These are phyloP conservation scores for Lachancea lanzarotensis DNA, from an alignment of 805 yeast species.

Conservation along the genomic window DNA sequence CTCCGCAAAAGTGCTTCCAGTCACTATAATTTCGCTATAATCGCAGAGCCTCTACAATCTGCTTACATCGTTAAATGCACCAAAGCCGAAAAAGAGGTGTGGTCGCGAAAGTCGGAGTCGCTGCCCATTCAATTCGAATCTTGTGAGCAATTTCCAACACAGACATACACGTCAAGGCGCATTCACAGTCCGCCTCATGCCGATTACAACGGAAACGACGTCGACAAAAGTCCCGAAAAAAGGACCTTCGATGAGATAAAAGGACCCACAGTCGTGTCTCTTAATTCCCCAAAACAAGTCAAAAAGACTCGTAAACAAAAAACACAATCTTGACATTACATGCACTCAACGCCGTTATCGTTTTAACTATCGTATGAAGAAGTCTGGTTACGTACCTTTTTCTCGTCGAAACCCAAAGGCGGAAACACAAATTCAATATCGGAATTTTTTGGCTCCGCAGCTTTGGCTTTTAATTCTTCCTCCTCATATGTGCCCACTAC, in stretches of 20 bases:
- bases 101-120: slow-evolving; percentile 11
- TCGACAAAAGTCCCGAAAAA: not conserved
- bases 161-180: slow-evolving; percentile 4
- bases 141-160: slow-evolving; percentile 15
- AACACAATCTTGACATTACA: too few species aligned
- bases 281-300: not conserved
- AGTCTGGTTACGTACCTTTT: not conserved
- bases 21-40: slow-evolving; percentile 17
- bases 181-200: slow-evolving; percentile 11
- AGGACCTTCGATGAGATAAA: not conserved
- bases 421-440: not conserved
- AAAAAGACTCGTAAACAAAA: not conserved
- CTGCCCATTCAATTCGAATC: slow-evolving; percentile 11
- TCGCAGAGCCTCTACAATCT: slow-evolving; percentile 27
- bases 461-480: slow-evolving; percentile 4
- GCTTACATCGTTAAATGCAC: slow-evolving; percentile 25
- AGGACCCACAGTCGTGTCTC: too few species aligned
- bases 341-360: not conserved
- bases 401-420: not conserved
- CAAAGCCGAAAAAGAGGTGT: slow-evolving; percentile 15
- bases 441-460: slow-evolving; percentile 11
- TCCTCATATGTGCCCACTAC: slow-evolving; percentile 10
- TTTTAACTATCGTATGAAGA: not conserved
- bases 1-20: slow-evolving; percentile 6
- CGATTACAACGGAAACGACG: slow-evolving; percentile 1